Evolutionary conservation across 75 land plant genomes (phyloP).

Genomic region (Isoetes taiwanensis): DNA sequence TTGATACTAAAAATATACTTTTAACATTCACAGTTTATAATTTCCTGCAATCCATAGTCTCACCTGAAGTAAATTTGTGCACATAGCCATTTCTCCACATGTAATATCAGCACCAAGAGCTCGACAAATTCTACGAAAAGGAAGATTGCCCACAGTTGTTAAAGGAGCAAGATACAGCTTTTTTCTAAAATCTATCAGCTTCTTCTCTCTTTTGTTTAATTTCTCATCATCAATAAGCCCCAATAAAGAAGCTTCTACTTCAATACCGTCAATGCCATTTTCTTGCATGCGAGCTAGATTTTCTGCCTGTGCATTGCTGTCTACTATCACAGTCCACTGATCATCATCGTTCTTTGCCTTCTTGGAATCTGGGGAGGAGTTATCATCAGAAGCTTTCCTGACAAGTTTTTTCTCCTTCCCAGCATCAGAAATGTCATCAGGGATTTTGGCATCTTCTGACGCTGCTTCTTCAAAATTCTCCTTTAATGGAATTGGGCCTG

Average conservation of each 20-base stretch:
- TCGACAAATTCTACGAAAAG: slow-evolving; percentile 88
- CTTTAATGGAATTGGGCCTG: not conserved
- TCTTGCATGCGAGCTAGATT: not conserved
- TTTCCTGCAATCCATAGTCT: not conserved
- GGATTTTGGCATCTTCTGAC: not conserved
- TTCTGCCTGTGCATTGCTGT: not conserved
- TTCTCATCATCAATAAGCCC: slow-evolving; percentile 19
- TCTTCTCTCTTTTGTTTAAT: slow-evolving; percentile 64
- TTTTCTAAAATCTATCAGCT: slow-evolving; percentile 77
- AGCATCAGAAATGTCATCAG: not conserved
- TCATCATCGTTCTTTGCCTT: slow-evolving; percentile 32
- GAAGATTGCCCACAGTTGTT: slow-evolving; percentile 96
- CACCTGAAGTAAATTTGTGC: slow-evolving; percentile 91
- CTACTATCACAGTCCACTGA: not conserved
- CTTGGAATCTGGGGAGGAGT: slow-evolving; percentile 28
- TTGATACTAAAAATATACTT: too few relatives aligned
- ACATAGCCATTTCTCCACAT: slow-evolving; percentile 99
- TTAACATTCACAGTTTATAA: too few relatives aligned
- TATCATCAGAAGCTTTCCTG: not conserved
- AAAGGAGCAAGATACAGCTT: slow-evolving; percentile 94
- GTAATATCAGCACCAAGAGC: slow-evolving; percentile 88
- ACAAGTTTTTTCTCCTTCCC: not conserved
- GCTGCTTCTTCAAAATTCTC: not conserved
- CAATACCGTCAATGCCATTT: not conserved
- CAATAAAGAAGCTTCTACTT: not conserved